These are phyloP conservation scores for Mycena amicta DNA, from an alignment of 768 basidiomycete species.

Conservation along the genomic window DNA sequence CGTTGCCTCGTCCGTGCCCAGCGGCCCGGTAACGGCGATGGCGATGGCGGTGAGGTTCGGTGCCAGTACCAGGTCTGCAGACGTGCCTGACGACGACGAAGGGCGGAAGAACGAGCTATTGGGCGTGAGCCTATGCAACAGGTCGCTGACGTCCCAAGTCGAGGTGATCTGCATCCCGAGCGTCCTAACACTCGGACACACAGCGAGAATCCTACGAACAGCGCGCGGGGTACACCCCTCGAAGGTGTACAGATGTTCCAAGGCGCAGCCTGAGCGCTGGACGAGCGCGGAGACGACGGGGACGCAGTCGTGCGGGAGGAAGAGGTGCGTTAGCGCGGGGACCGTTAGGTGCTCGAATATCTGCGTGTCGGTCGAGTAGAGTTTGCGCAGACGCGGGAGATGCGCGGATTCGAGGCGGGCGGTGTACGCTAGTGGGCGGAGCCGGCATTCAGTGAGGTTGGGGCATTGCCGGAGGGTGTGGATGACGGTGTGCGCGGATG, in stretches of 20 bases:
- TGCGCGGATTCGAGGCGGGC: neutral
- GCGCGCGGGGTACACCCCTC: neutral
- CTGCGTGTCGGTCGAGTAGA: neutral
- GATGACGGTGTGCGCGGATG: neutral
- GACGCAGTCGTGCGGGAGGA: conserved; percentile 2
- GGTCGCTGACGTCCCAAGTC: neutral
- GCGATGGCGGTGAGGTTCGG: neutral
- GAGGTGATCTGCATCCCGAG: conserved; percentile 1
- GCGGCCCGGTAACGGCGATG: neutral
- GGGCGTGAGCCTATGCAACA: neutral
- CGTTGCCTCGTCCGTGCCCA: neutral
- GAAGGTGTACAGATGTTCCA: neutral
- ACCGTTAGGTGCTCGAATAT: neutral
- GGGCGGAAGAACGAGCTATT: neutral
- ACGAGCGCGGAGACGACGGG: neutral
- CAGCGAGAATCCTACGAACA: neutral
- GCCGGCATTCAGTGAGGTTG: neutral
- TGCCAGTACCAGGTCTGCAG: too few relatives aligned
- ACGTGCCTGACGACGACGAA: too few relatives aligned
- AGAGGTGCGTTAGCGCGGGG: neutral
- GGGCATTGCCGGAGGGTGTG: neutral
- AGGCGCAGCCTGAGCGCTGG: neutral
- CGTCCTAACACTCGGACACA: neutral
- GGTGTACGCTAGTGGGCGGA: neutral
- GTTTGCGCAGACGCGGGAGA: neutral